Conservation (phyloP, 495 filamentous ascomycete species). For the Lophiotrema nucula region DNA sequence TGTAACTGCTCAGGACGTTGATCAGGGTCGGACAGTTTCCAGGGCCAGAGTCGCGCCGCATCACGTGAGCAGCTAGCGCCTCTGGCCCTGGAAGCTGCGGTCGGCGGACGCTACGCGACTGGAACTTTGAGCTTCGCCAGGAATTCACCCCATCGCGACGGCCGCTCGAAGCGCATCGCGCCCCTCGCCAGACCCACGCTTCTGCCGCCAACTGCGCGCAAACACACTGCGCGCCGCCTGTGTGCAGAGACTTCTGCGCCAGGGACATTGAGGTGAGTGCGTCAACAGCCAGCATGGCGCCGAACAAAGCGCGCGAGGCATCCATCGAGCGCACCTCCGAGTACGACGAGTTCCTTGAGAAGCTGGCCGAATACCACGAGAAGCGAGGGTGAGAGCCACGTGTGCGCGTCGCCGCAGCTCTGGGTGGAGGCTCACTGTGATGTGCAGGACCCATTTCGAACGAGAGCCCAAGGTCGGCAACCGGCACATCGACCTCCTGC, state of each 20-base stretch:
- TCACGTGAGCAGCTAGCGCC: background rate
- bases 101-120: background rate
- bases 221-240: background rate
- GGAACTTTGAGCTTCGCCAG: background rate
- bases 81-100: background rate
- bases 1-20: too few relatives aligned
- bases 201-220: background rate
- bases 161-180: background rate
- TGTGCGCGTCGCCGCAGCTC: slow-evolving; percentile 6
- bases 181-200: background rate
- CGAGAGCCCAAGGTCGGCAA: slow-evolving; percentile 70
- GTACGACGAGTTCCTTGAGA: slow-evolving; percentile 68
- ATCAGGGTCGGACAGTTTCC: too few relatives aligned
- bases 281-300: slow-evolving; percentile 38
- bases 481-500: slow-evolving; percentile 66
- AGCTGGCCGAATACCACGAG: slow-evolving; percentile 64
- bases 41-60: too few relatives aligned
- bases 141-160: background rate
- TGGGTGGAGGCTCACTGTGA: slow-evolving; percentile 9
- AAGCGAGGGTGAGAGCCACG: slow-evolving; percentile 58
- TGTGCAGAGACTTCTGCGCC: background rate
- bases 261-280: background rate
- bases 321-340: slow-evolving; percentile 57
- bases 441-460: slow-evolving; percentile 61
- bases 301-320: slow-evolving; percentile 44